phyloP scores from a whole-genome alignment of 2,329 filamentous ascomycete species.

The Colletotrichum sp. region DNA sequence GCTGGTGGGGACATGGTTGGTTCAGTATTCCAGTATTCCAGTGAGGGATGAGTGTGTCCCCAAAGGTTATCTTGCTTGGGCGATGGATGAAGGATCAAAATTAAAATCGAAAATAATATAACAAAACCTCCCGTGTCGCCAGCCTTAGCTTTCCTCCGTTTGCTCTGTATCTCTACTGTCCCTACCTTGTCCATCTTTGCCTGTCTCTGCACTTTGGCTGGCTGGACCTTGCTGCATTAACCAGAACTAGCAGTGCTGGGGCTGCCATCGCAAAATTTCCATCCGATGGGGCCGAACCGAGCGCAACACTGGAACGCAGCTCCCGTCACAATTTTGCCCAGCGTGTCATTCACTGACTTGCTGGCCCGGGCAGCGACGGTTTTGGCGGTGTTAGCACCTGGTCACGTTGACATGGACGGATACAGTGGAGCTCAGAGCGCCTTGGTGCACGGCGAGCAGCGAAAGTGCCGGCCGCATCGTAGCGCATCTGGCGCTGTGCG shows the following conservation, averaged over 20 bases:
- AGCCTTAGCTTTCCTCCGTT: neutral
- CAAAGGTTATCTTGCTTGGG: neutral
- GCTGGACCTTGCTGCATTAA: neutral
- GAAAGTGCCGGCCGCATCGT: neutral
- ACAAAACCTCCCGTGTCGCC: neutral
- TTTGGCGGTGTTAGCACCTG: neutral
- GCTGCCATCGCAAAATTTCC: constrained; percentile 18
- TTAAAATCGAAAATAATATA: neutral
- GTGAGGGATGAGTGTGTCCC: neutral
- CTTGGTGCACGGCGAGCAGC: neutral
- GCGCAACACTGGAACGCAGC: neutral
- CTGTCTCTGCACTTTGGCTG: neutral
- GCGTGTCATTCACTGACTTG: neutral
- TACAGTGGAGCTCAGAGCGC: neutral
- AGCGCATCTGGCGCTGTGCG: neutral
- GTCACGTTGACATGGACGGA: neutral
- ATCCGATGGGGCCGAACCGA: constrained; percentile 14
- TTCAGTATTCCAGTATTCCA: too few species aligned
- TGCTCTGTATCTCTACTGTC: neutral
- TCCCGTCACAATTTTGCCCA: neutral
- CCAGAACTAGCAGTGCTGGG: neutral
- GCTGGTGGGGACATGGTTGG: neutral
- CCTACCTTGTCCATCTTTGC: neutral
- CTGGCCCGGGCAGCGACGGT: neutral
- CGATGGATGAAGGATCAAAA: neutral